These are phyloP conservation scores for Pyrrhoderma noxium DNA, from an alignment of 1,284 basidiomycete species.

Conservation along the genomic window DNA sequence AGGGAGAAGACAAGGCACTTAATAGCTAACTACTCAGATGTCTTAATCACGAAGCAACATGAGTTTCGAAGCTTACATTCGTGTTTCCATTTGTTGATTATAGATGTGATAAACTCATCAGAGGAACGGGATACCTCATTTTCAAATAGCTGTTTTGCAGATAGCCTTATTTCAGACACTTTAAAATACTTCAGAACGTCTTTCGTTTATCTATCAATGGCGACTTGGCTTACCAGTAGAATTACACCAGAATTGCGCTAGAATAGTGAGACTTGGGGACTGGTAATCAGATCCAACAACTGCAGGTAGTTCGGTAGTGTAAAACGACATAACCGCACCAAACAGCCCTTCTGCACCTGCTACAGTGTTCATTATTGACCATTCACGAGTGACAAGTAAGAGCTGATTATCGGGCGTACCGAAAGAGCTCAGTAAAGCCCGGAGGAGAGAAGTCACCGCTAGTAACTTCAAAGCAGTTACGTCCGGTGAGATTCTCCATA, in stretches of 20 bases:
- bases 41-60: neutral
- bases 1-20: conserved; percentile 68
- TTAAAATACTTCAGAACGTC: conserved; percentile 12
- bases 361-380: conserved; percentile 5
- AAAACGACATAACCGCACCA: conserved; percentile 70
- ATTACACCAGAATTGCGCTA: conserved; percentile 73
- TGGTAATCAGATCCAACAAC: conserved; percentile 52
- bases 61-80: conserved; percentile 39
- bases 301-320: conserved; percentile 58
- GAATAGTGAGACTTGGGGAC: conserved; percentile 61
- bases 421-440: conserved; percentile 64
- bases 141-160: conserved; percentile 71
- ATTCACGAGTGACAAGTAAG: neutral
- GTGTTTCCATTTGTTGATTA: conserved; percentile 66
- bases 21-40: neutral
- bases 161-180: conserved; percentile 64
- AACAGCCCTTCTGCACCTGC: conserved; percentile 59
- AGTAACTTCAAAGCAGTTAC: conserved; percentile 65
- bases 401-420: conserved; percentile 37
- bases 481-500: conserved; percentile 66
- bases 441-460: conserved; percentile 59
- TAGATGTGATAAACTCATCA: conserved; percentile 53
- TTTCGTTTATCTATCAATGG: neutral
- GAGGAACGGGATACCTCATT: conserved; percentile 58
- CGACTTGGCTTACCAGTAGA: conserved; percentile 48